Base-by-base conservation (phyloP, 2,329 filamentous ascomycete genomes). In the Ustilaginoidea virens region DNA sequence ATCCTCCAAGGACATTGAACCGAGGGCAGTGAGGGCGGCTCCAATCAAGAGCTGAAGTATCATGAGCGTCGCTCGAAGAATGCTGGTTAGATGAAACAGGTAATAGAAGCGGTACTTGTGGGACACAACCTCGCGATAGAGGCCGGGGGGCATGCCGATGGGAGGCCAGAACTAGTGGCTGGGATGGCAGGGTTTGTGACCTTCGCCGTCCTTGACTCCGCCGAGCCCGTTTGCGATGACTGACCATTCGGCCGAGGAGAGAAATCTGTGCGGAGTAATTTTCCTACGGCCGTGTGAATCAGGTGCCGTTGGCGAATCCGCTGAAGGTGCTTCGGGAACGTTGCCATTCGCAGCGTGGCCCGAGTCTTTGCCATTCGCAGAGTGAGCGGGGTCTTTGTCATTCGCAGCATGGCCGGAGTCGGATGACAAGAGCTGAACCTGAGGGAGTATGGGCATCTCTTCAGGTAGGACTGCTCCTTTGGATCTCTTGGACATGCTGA, bases 1-100 rank as follows among this genome's bases (percentile, higher is more conserved):
- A 9, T 54, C 31, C 9, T 44, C 33, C 15, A 40, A 33, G 6
- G 55, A 48, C 29, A 59, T 40, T 5, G 62, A 56, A 5, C 63
- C 63, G 8, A 68, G 53, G 4, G 62, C 62, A 0, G 64, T 68
- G 30, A 69, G 42, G 7, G 53, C 46, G 4, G 64, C 62, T 22
- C 60, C 59, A 22, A 67, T 41, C 14, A 62, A 48, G 33, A 69
- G 52, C 39, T 69, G 64, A 2, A 57, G 20, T 5, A 67, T 40
- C 55, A 68, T 57, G 18, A 66, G 44, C 10, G 44, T 25, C 61
- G 60, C 66, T 23, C 57, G 54, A 20, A 58, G 28, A 13, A 51
- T 41, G 33, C 52, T 56, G n/a, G 62, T 40, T 2, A 49, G 23
- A 34, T 63, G 56, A 32, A 60, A 67, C 22, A 52, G 45, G 38